Evolutionary conservation across 805 yeast species (phyloP), one percentile per base, ranked within the genome.

Genomic region (Starmerella bombi): DNA sequence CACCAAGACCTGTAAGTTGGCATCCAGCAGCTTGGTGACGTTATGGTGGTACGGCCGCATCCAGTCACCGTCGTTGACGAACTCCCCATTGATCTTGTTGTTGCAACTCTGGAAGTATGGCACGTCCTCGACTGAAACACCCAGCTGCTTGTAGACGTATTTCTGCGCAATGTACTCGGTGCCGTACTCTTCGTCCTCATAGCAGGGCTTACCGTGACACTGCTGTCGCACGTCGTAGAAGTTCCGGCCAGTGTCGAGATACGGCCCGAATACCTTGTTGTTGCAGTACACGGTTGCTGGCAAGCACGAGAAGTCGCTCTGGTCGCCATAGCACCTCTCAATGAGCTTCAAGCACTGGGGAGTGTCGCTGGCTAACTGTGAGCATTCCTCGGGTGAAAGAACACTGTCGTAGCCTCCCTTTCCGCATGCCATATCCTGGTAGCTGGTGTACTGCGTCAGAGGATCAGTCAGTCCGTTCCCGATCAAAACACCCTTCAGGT

Each of bases 381-480:
- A 71, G 65, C 98, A 88, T 54, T 79, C 79, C 45, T 77, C 82
- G 42, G 82, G 86, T n/a, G 71, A 64, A 48, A 85, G 65, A 2
- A 83, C 85, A 10, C 86, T 65, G n/a, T 77, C 77, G 53, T 75
- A 75, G 6, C 94, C 95, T 49, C 94, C 93, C 50, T 70, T 57
- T 39, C 94, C 91, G 62, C 97, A 88, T 3, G 93, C 94, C 96
- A 86, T 86, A 54, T 91, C 93, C 60, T 78, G 77, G 57, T 80
- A 82, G 61, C 77, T 76, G 49, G 77, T 74, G 55, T 80, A 75
- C 66, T 85, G 95, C 38, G 71, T 68, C 45, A 77, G 66, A 8
- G 93, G 79, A 59, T 88, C 94, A 31, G 94, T 83, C 54, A 86
- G 72, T 42, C 96, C 96, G 61, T 86, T 86, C 46, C 97, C 97